Percentiles rank a stretch among this genome's conserved stretches.
Conservation (phyloP, 495 filamentous ascomycete genomes). For the Apodospora peruviana region DNA sequence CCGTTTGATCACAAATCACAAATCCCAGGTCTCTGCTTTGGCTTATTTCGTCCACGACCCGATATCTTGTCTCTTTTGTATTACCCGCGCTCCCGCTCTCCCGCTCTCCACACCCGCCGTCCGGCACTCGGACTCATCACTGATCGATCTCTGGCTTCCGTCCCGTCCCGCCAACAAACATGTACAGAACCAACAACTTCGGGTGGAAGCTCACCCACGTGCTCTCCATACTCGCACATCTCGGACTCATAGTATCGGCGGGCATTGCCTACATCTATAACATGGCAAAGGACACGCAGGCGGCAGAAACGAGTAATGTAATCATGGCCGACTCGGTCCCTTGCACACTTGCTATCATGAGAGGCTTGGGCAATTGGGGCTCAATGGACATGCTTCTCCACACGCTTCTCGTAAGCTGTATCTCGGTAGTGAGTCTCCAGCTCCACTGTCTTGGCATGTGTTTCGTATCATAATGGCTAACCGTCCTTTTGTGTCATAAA, state of each 20-base stretch:
- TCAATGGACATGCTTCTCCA: conserved; percentile 1
- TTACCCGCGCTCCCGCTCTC: too few species aligned
- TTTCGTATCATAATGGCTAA: not conserved
- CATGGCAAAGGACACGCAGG: not conserved
- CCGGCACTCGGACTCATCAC: too few species aligned
- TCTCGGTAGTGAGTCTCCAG: conserved; percentile 14
- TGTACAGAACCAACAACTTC: conserved; percentile 25
- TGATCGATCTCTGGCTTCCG: too few species aligned
- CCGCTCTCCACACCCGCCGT: too few species aligned
- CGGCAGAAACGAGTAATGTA: not conserved
- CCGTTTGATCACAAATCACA: too few species aligned
- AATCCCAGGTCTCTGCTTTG: too few species aligned
- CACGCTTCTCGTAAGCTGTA: conserved; percentile 11
- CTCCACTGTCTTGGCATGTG: not conserved
- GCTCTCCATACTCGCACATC: conserved; percentile 19
- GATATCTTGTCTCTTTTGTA: too few species aligned
- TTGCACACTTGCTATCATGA: not conserved
- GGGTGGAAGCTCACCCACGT: conserved; percentile 24
- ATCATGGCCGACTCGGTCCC: too few species aligned
- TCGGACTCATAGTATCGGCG: conserved; percentile 16
- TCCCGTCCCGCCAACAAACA: too few species aligned
- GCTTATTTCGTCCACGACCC: too few species aligned
- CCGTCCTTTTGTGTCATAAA: not conserved
- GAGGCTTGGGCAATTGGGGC: not conserved
- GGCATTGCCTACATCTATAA: conserved; percentile 18